Base-by-base conservation (phyloP, 2,329 filamentous ascomycete genomes). In the Pseudopyrenochaeta lycopersici region DNA sequence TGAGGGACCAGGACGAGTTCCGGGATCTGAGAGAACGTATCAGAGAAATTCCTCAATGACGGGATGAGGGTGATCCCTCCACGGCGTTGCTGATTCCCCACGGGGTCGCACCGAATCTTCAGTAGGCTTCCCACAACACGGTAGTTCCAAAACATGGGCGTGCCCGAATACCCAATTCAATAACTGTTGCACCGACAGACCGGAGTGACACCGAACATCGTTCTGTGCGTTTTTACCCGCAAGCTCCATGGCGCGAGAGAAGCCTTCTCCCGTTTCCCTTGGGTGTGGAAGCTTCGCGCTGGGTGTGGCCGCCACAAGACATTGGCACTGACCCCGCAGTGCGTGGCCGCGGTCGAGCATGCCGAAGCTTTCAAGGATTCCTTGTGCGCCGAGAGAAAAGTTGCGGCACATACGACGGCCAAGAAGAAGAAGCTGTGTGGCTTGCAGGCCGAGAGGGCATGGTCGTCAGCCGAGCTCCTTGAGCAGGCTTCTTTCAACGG, bases 401-500 rank as follows among this genome's bases (percentile, higher is more conserved):
- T 29, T 43, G 27, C 54, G 46, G 55, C 60, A 63, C 61, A 53
- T 64, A 64, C 58, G 59, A 64, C 58, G 52, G 67, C 70, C 68
- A 70, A 71, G 68, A 32, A 36, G 42, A 51, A 44, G 62, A 67
- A 63, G 57, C 53, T 46, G 49, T 64, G 56, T 40, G 60, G 67
- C 68, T 62, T 68, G 62, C 63, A 63, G 46, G 56, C 61, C 57
- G 60, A 62, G 61, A 45, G 45, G 43, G 46, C 36, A 44, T 54
- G 46, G 48, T 42, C 63, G 68, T 70, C 67, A 70, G 68, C 67
- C 66, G 56, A 71, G 64, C 62, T 46, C 58, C 59, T 70, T 68
- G 60, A 46, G 50, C 47, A 65, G 63, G 63, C 70, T 72, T 73
- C 68, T 73, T 71, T 71, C 52, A 51, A 73, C 68, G 51, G 62